Evolutionary conservation across 2,329 filamentous ascomycete species (phyloP), one percentile per base, ranked within the genome.

Genomic region (Claviceps maximensis): DNA sequence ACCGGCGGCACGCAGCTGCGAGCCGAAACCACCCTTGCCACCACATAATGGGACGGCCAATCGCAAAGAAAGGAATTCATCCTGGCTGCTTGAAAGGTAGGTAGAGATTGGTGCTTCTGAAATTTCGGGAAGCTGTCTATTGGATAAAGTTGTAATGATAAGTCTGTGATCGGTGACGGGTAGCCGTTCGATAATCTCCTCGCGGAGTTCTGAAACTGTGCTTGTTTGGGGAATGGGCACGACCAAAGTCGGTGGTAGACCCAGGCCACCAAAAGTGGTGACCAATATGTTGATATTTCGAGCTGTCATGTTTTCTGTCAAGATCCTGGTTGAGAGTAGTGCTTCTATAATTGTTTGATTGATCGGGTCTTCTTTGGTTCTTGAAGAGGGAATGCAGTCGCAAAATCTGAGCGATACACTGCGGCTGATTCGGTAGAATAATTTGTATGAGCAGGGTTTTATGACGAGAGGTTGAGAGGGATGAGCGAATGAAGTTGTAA

Each of bases 1-100:
- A 65, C 94, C 93, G 3, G 93, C 93, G 0, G 94, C 93, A 64
- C 94, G 88, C 40, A 98, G 82, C 68, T 98, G 94, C 1, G 91
- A 97, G 52, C 93, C 93, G 66, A 98, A 98, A 63, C 93, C 93
- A 69, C 93, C 93, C 67, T 98, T 98, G 65, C 94, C 94, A 72
- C 94, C 93, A 60, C 85, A 87, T 41, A 96, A 72, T 6, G 86
- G 86, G 1, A 84, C 75, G 7, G 83, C 84, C 31, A 98, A 80
- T 52, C 89, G 87, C 4, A 98, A 78, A 0, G 89, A 84, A 17
- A 98, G 76, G 59, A 97, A 84, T 36, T 82, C 81, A 72, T 86
- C 80, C 51, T 78, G 57, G 5, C 63, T 60, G 36, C 67, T 64
- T 3, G 76, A 71, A 40, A 93, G 75, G 21, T 89, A 77, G 13